Percentiles rank a stretch among this genome's conserved stretches.
Evolutionary conservation across 768 basidiomycete genomes (phyloP).

Genomic region (Suillus americanus): DNA sequence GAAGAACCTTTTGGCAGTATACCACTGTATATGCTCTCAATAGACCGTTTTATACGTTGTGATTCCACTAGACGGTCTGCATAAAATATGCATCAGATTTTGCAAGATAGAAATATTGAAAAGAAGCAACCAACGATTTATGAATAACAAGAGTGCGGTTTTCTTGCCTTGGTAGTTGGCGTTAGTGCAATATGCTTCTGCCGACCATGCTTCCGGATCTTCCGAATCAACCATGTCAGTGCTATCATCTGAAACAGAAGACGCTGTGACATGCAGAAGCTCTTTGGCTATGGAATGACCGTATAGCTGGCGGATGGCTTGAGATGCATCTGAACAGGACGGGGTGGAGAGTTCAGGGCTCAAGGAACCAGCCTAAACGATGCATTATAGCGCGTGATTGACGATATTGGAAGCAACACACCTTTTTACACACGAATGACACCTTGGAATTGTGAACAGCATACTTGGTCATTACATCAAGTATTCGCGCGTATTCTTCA

Average conservation of each 20-base stretch:
- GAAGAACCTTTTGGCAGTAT: constrained; percentile 86
- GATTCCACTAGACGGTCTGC: constrained; percentile 93
- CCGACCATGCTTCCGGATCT: constrained; percentile 59
- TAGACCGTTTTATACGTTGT: constrained; percentile 76
- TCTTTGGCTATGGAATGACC: constrained; percentile 80
- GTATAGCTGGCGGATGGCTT: constrained; percentile 80
- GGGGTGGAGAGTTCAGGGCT: constrained; percentile 84
- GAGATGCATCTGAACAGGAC: constrained; percentile 56
- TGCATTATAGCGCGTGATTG: constrained; percentile 5
- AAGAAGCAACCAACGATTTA: constrained; percentile 70
- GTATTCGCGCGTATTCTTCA: constrained; percentile 89
- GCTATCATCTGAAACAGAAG: constrained; percentile 31
- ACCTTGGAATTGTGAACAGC: constrained; percentile 90
- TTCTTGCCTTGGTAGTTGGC: constrained; percentile 91
- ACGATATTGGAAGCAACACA: constrained; percentile 22
- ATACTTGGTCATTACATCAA: constrained; percentile 91
- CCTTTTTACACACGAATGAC: constrained; percentile 92
- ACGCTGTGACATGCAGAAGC: constrained; percentile 49
- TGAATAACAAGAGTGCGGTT: constrained; percentile 84
- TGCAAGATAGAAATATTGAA: background rate
- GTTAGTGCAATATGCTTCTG: constrained; percentile 77
- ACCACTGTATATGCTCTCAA: constrained; percentile 82
- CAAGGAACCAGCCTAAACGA: constrained; percentile 60
- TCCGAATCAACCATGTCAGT: constrained; percentile 31
- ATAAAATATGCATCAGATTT: background rate